A percentile compares a stretch with the other conserved stretches of the same genome.
These are phyloP conservation scores for Yarrowia sp. DNA, from an alignment of 805 yeast species.

Conservation along the genomic window DNA sequence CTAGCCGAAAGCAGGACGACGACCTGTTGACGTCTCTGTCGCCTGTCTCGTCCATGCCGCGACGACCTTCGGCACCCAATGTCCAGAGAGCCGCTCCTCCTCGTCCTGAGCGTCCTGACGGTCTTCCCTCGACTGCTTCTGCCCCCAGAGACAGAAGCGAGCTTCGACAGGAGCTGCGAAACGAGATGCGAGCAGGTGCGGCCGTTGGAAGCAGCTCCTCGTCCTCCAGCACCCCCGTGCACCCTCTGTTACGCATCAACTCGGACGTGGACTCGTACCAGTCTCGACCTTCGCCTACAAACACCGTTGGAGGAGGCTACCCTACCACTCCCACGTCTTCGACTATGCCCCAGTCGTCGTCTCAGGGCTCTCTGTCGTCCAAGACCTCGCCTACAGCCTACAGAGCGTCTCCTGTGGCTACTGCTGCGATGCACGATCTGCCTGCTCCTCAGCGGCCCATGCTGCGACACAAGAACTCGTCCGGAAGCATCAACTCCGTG, in stretches of 20 bases:
- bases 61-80: slow-evolving; percentile 28
- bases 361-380: slow-evolving; percentile 34
- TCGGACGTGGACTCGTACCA: slow-evolving; percentile 19
- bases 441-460: slow-evolving; percentile 22
- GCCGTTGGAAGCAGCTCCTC: background rate
- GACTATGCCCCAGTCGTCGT: slow-evolving; percentile 31
- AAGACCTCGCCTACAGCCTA: slow-evolving; percentile 19
- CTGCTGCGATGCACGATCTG: slow-evolving; percentile 25
- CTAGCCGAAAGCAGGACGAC: background rate
- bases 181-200: slow-evolving; percentile 17
- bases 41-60: slow-evolving; percentile 2
- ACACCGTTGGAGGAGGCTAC: background rate
- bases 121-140: slow-evolving; percentile 8
- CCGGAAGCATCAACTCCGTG: slow-evolving; percentile 15
- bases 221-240: slow-evolving; percentile 1
- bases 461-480: slow-evolving; percentile 29
- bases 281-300: background rate
- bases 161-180: slow-evolving; percentile 19
- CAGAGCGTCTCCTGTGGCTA: slow-evolving; percentile 30
- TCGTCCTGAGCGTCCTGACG: slow-evolving; percentile 28
- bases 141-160: slow-evolving; percentile 14
- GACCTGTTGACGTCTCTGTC: slow-evolving; percentile 20
- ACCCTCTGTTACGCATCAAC: slow-evolving; percentile 33
- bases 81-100: slow-evolving; percentile 23
- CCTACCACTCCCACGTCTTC: slow-evolving; percentile 19